These are phyloP conservation scores for Euptelea pleiosperma DNA, from an alignment of 164 flowering plant species.

Conservation along the genomic window DNA sequence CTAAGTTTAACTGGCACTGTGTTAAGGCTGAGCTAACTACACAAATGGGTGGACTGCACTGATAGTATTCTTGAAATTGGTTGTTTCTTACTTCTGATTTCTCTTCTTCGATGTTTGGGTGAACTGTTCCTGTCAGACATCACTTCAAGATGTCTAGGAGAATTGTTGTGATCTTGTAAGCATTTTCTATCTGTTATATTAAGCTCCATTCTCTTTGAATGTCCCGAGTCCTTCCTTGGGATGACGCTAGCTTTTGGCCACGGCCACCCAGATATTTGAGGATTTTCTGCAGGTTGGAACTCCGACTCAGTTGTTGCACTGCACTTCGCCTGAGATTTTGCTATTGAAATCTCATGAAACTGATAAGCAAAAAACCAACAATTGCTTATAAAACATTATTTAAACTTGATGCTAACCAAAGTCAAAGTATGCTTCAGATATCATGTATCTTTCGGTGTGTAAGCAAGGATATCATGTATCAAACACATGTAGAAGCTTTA, in stretches of 20 bases:
- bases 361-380: constrained; percentile 2
- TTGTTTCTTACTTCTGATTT: neutral
- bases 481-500: neutral
- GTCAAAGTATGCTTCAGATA: neutral
- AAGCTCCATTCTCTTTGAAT: neutral
- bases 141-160: neutral
- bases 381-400: neutral
- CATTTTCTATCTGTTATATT: neutral
- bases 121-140: neutral
- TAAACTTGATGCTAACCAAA: neutral
- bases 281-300: neutral
- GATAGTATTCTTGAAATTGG: neutral
- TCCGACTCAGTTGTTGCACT: neutral
- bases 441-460: no score
- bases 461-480: neutral
- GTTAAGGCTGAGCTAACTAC: no score
- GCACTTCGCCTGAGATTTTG: constrained; percentile 5
- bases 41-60: no score
- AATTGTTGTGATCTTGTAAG: neutral
- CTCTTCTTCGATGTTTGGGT: neutral
- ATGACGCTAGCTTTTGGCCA: neutral
- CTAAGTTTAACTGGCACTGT: no score
- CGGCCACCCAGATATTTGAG: neutral
- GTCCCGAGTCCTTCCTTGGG: neutral
- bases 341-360: neutral